Base-by-base conservation (phyloP, 2,329 filamentous ascomycete genomes). In the Thelonectria rubi region DNA sequence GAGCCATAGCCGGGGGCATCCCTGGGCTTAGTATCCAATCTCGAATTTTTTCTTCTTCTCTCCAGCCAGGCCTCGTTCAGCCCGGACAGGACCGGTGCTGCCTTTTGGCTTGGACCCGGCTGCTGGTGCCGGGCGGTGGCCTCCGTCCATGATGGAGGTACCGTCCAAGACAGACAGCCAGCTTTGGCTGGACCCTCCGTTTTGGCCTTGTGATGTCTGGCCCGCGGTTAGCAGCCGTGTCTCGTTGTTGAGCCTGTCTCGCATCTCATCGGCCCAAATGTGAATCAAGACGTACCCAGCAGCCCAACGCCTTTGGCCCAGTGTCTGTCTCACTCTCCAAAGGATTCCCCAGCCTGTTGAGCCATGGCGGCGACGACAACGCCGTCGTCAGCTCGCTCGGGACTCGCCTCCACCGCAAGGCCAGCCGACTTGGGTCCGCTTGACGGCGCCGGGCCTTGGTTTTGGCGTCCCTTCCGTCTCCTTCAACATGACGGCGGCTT, bases 1-100 rank as follows among this genome's bases (percentile, higher is more conserved):
- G 55, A 65, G 56, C 26, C 37, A 32, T 53, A 65, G 12, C 62
- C 60, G 60, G 68, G 69, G 64, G 24, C 32, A 71, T 71, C 69
- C 69, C 62, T 72, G 69, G 57, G 37, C 64, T 60, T 54, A 54
- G 67, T 43, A 62, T 63, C 63, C 68, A 71, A 72, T 72, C 69
- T 72, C 69, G 57, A 69, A 62, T 54, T 61, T 64, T 71, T 67
- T 66, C 24, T 62, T 60, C 63, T 61, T 49, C 65, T 69, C 63
- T 60, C 62, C 60, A 64, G 62, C 65, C 58, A 63, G 64, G 63
- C 65, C 59, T 72, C 60, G 55, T 59, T 62, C 62, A 69, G 65
- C 62, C 62, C 69, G 68, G 69, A 68, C 69, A 60, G 51, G 57
- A 65, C 69, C 68, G 69, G 68, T 69, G 60, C 54, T 65, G 62